Conservation (phyloP, 2,329 filamentous ascomycete genomes). For the Fusarium luffae region DNA sequence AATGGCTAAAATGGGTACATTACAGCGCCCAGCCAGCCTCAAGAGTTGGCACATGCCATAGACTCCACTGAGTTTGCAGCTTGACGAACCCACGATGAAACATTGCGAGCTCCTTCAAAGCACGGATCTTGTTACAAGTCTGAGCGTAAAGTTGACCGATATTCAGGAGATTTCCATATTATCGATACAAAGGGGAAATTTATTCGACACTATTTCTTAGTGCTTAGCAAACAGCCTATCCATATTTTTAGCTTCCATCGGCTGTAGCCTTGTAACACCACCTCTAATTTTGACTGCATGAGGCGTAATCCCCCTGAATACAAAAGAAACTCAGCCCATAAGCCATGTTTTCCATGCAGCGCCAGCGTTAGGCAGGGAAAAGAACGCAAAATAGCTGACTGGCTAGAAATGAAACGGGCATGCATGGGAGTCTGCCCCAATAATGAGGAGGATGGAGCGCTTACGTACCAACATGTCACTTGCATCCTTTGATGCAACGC, state of each 20-base stretch:
- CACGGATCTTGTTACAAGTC: conserved; percentile 3
- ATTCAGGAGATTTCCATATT: conserved; percentile 4
- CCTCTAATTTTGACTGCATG: background rate
- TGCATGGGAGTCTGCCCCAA: background rate
- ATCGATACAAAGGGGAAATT: background rate
- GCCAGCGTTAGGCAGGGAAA: background rate
- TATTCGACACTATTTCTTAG: background rate
- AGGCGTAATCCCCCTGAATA: conserved; percentile 3
- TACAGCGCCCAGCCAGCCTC: conserved; percentile 9
- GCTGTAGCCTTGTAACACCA: background rate
- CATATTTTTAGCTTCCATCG: background rate
- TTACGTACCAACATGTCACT: background rate
- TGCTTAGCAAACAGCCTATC: background rate
- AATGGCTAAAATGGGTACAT: background rate
- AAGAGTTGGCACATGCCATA: conserved; percentile 2
- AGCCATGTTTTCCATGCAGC: background rate
- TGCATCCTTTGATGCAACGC: background rate
- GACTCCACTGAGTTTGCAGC: background rate
- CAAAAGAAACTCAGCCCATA: background rate
- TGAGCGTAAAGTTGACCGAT: background rate
- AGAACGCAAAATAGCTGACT: conserved; percentile 23
- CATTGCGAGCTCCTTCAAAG: conserved; percentile 15
- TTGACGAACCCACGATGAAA: conserved; percentile 26
- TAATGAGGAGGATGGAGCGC: background rate
- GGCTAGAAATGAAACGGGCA: conserved; percentile 13